phyloP scores from a whole-genome alignment of 2,329 filamentous ascomycete species.

The Apiospora koreana region DNA sequence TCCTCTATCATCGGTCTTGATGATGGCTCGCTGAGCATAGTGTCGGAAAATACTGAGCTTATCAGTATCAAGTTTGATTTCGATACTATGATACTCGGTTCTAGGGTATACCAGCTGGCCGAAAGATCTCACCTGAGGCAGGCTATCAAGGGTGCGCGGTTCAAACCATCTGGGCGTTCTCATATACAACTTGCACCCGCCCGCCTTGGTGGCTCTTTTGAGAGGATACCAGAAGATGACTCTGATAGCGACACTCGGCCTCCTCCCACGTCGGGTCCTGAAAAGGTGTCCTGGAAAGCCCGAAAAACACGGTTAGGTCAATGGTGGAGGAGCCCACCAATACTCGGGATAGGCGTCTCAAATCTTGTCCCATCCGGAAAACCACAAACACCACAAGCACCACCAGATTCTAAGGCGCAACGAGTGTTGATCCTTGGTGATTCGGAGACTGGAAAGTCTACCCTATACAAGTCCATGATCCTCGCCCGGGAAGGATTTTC shows the following conservation, averaged over 20 bases:
- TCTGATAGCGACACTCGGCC: not conserved
- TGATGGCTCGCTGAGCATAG: not conserved
- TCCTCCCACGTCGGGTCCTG: not conserved
- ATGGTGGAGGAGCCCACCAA: not conserved
- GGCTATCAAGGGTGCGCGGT: not conserved
- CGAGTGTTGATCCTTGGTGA: not conserved
- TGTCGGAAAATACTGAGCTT: not conserved
- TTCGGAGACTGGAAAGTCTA: not conserved
- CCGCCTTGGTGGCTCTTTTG: not conserved
- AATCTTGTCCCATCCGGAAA: too few relatives aligned
- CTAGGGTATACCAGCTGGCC: not conserved
- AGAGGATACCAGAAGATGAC: not conserved
- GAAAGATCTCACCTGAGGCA: not conserved
- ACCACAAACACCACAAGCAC: not conserved
- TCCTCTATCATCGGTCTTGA: not conserved
- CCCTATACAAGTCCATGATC: not conserved
- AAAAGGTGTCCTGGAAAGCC: not conserved
- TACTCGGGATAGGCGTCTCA: not conserved
- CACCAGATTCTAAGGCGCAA: not conserved
- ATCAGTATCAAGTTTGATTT: not conserved
- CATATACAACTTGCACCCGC: not conserved
- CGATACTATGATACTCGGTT: not conserved
- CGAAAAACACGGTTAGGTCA: not conserved
- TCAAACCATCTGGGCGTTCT: not conserved
- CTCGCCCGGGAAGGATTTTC: not conserved